Base-by-base conservation (phyloP, 257 asterid genomes). In the Solanum lycopersicoides region DNA sequence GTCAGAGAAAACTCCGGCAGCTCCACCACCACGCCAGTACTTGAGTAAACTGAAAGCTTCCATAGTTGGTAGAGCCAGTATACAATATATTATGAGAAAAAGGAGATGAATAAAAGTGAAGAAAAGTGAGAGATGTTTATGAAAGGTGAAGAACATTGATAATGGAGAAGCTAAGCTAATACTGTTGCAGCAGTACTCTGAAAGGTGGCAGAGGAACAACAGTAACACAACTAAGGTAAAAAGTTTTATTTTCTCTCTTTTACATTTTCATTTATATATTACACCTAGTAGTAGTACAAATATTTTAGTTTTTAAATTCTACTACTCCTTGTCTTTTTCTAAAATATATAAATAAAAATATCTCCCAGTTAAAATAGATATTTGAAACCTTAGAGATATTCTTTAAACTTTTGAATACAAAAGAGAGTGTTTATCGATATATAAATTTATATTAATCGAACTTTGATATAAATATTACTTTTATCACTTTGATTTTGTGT, bases 11-110 rank as follows among this genome's bases (percentile, higher is more conserved):
- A 23, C 63, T 13, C 63, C 47, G 83, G 63, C 12, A 88, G 47
- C 71, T 6, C 87, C 87, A 25, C 92, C 90, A n/a, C 92, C 90
- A 4, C 91, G 93, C 92, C 93, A 89, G 87, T 90, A 88, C 56
- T 88, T 91, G 83, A 91, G 92, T 10, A 91, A 85, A 88, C 91
- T 90, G 83, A 91, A 91, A 83, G 93, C 89, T 45, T 90, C 92
- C 93, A 91, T 91, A 8, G 92, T 89, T 63, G 93, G 90, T 79
- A 91, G 68, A 91, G 93, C 93, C 92, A 91, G 68, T 75, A 69
- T 92, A 63, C 53, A 72, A 37, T 20, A 18, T n/a, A 20, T 1
- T 74, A 73, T 0, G 9, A 21, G 82, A 21, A 39, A 37, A 39
- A 59, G 53, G 34, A 85, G 23, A 74, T 28, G 12, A 20, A 37